Base-by-base conservation (phyloP, 768 basidiomycete genomes). In the Leccinum disarticulatum region DNA sequence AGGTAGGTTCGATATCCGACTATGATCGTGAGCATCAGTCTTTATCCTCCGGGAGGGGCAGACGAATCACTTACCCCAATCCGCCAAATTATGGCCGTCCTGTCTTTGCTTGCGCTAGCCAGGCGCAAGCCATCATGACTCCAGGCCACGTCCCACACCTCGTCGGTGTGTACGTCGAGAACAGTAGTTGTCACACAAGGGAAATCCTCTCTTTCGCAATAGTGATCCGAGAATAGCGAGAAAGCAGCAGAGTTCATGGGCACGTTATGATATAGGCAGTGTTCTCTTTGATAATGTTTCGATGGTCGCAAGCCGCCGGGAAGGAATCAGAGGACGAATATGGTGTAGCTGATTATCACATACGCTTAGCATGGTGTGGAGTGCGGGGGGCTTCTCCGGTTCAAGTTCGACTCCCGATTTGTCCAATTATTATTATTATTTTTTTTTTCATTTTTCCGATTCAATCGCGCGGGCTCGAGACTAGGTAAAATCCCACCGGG, bases 81-180 rank as follows among this genome's bases (percentile, higher is more conserved):
- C 50, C 81, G 81, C 95, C 95, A 98, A 53, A 98, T 89, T 57
- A 97, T 91, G 7, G 90, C 94, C 5, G 83, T 81, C 76, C 84
- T 86, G 74, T 98, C 96, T 73, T 85, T 91, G 57, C 95, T 90
- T 38, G 90, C 91, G 64, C 87, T 95, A 31, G 95, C 97, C 53
- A 99, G 79, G 66, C 82, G 87, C 52, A 75, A 74, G 2, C 97
- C 97, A 70, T 88, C 87, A 66, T 91, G 92, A 74, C 94, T 96
- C 95, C 95, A 99, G 70, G 89, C 90, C 60, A 98, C 74, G 69
- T 90, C 87, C 95, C 96, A 98, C 47, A 99, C 95, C 72, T 99
- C 94, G 70, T 98, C 93, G 11, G 80, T 82, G 73, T 98, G 97
- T 31, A 88, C 91, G 49, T 87, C 83, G 60, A 98, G 77, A 54